Evolutionary conservation across 225 moss, liverwort and hornwort genomes (phyloP).

Genomic region (Marchantia polymorpha): DNA sequence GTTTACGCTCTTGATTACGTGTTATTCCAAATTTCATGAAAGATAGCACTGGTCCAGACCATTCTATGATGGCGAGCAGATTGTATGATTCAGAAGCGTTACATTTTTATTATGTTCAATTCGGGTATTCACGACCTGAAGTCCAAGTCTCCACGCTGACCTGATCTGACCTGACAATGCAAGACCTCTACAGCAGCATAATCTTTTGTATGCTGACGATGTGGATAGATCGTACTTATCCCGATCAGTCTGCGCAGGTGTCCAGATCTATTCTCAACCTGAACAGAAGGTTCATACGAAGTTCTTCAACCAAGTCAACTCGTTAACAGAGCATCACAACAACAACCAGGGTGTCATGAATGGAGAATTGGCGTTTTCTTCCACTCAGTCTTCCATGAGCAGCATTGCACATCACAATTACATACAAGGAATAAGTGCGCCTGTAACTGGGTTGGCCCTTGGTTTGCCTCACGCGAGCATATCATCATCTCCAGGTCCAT

Average conservation of each 20-base stretch:
- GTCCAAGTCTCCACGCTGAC: too few relatives aligned
- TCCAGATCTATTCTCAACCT: slow-evolving; percentile 4
- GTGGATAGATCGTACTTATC: too few relatives aligned
- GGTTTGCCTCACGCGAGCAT: slow-evolving; percentile 30
- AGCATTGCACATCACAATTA: slow-evolving; percentile 32
- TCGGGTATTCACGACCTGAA: too few relatives aligned
- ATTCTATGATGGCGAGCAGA: too few relatives aligned
- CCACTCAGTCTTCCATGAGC: slow-evolving; percentile 28
- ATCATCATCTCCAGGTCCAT: slow-evolving; percentile 23
- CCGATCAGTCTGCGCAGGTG: slow-evolving; percentile 6
- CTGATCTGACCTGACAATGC: too few relatives aligned
- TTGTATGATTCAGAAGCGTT: too few relatives aligned
- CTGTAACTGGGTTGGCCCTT: slow-evolving; percentile 43
- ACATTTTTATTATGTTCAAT: too few relatives aligned
- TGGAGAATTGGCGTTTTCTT: not conserved
- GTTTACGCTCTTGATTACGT: too few relatives aligned
- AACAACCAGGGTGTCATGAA: slow-evolving; percentile 2
- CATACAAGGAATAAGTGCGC: slow-evolving; percentile 20
- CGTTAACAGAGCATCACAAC: not conserved
- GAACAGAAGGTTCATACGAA: slow-evolving; percentile 21
- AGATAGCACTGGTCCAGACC: too few relatives aligned
- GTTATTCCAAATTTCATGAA: too few relatives aligned
- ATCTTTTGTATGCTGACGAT: too few relatives aligned
- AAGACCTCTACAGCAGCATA: too few relatives aligned
- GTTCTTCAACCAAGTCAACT: slow-evolving; percentile 12